phyloP scores from a whole-genome alignment of 1,284 basidiomycete species.

The Ustilago shanxiensis region DNA sequence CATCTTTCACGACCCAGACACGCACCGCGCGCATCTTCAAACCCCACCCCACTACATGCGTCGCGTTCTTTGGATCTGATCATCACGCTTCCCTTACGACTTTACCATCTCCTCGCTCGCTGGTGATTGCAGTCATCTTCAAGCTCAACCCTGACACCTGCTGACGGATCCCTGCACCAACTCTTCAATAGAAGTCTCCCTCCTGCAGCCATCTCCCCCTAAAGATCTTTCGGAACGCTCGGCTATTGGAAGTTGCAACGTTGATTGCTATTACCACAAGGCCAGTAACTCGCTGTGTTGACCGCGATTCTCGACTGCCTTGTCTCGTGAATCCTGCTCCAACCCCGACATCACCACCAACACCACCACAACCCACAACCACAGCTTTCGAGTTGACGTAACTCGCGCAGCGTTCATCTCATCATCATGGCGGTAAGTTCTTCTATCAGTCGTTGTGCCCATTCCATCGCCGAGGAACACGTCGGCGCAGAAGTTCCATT shows the following conservation, averaged over 20 bases:
- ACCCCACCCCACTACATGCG: slow-evolving; percentile 1
- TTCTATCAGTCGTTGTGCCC: neutral
- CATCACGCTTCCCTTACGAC: neutral
- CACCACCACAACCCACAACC: too few relatives aligned
- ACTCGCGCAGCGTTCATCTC: neutral
- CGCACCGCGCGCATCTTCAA: neutral
- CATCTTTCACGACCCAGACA: neutral
- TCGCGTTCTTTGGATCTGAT: neutral
- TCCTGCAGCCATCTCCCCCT: neutral
- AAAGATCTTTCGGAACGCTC: neutral
- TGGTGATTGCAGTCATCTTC: neutral
- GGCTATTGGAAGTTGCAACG: neutral
- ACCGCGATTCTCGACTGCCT: neutral
- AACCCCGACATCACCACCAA: too few relatives aligned
- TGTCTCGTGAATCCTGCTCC: too few relatives aligned
- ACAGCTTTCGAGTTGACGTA: neutral
- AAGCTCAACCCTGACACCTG: too few relatives aligned
- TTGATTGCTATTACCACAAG: neutral
- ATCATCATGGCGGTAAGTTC: slow-evolving; percentile 51
- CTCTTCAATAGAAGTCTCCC: neutral
- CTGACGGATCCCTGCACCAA: neutral
- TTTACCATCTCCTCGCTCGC: neutral
- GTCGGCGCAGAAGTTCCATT: neutral
- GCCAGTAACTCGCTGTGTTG: neutral
- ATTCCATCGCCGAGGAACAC: neutral